Base-by-base conservation (phyloP, 202 grass and related monocot genomes). In the Panicum virgatum region DNA sequence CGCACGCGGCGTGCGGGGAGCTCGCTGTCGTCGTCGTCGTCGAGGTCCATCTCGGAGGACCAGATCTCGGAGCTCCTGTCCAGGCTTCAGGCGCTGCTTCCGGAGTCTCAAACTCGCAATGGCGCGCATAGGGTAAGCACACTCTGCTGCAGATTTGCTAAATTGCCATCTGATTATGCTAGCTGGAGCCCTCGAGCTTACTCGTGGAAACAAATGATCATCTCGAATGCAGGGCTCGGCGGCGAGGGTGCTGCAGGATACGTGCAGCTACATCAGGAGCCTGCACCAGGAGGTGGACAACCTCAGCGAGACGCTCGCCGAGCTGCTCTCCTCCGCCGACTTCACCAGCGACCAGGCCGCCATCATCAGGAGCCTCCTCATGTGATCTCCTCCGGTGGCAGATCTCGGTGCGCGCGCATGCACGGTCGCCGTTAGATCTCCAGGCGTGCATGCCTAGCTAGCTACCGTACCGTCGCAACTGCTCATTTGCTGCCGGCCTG, bases 201-300 rank as follows among this genome's bases (percentile, higher is more conserved):
- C 4, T 59, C 23, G 12, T 59, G 23, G 56, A 14, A 29, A 34
- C 3, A 34, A 34, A 23, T 53, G 19, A 5, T 57, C 27, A 50
- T 30, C 70, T 83, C 27, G 70, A 34, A 75, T 85, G 71, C 82
- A 97, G 94, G 91, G 62, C 10, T 88, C 94, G 43, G 85, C 89
- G 51, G 75, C 87, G 34, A 84, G 75, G 76, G 89, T 97, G 69
- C 45, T 97, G 76, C 91, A 94, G 82, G 94, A 97, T 62, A 94
- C 91, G 53, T 97, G 94, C 80, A 97, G 83, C 85, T 94, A 97
- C 81, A 94, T 97, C 71, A 91, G 87, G 70, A 93, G 81, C 75
- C 92, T 97, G 75, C 94, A 97, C 60, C 85, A 87, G 81, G 94
- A 97, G 72, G 86, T 88, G 65, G 91, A 94, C 69, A 81, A 91